These are phyloP conservation scores for Misopates orontium DNA, from an alignment of 257 asterid species.

Conservation along the genomic window DNA sequence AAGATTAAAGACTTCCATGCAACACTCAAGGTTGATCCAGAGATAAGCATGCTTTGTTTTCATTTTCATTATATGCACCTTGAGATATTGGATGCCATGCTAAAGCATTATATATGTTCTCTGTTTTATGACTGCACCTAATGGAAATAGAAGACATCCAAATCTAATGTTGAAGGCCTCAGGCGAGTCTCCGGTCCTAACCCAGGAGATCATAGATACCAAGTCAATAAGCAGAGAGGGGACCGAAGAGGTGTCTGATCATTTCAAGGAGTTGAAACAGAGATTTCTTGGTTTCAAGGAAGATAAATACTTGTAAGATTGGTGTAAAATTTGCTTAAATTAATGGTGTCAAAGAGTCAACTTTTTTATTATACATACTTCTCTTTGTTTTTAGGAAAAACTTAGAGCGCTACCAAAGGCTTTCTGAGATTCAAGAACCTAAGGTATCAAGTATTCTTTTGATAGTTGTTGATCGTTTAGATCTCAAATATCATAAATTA, in stretches of 20 bases:
- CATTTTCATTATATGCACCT: constrained; percentile 20
- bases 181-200: constrained; percentile 49
- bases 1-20: constrained; percentile 54
- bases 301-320: constrained; percentile 74
- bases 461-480: background rate
- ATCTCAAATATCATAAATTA: background rate
- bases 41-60: constrained; percentile 50
- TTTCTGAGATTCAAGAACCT: constrained; percentile 74
- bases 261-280: constrained; percentile 66
- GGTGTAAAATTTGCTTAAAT: constrained; percentile 10
- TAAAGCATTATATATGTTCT: constrained; percentile 28
- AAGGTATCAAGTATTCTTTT: constrained; percentile 50
- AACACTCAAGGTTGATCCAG: constrained; percentile 47
- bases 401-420: constrained; percentile 61
- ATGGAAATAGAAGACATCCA: constrained; percentile 42
- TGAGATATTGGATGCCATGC: constrained; percentile 12
- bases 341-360: background rate
- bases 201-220: constrained; percentile 44
- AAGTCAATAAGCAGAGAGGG: constrained; percentile 37
- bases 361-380: constrained; percentile 15
- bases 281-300: constrained; percentile 81
- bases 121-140: constrained; percentile 26
- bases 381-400: constrained; percentile 52
- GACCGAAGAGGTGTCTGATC: constrained; percentile 39
- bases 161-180: constrained; percentile 51